phyloP scores from a whole-genome alignment of 306 rosid genomes.

The Cotoneaster glaucophyllus region DNA sequence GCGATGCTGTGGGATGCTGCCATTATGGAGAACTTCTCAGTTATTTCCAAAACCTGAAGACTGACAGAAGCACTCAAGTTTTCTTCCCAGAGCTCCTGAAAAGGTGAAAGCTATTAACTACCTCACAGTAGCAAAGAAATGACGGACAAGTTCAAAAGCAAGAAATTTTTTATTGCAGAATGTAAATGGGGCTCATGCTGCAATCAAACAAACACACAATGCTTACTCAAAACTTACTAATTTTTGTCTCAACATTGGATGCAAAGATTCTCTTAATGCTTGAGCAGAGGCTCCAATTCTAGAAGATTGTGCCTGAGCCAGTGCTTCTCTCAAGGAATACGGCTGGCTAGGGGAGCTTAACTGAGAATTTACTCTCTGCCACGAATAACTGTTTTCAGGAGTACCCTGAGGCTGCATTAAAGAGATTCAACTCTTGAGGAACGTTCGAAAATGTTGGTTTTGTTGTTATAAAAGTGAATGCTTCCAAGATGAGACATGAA shows the following conservation, averaged over 20 bases:
- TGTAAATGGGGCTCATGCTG: not conserved
- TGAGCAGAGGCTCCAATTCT: constrained; percentile 99
- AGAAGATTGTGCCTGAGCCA: constrained; percentile 98
- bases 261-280: constrained; percentile 94
- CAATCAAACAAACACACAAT: not conserved
- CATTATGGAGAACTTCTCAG: constrained; percentile 73
- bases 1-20: constrained; percentile 80
- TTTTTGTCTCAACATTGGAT: constrained; percentile 94
- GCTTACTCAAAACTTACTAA: constrained; percentile 44
- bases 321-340: constrained; percentile 96
- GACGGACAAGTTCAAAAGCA: not conserved
- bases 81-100: constrained; percentile 99
- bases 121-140: not conserved
- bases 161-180: not conserved
- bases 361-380: constrained; percentile 98
- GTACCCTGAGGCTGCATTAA: constrained; percentile 89
- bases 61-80: constrained; percentile 92
- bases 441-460: not conserved
- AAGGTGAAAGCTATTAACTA: constrained; percentile 16
- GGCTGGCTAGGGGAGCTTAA: constrained; percentile 98
- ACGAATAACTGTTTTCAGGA: constrained; percentile 82
- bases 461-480: not conserved
- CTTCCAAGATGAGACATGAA: not conserved
- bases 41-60: constrained; percentile 89
- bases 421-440: constrained; percentile 17